Conservation (phyloP, 208 protist genomes). For the Kentomonas sorsogonicus region DNA sequence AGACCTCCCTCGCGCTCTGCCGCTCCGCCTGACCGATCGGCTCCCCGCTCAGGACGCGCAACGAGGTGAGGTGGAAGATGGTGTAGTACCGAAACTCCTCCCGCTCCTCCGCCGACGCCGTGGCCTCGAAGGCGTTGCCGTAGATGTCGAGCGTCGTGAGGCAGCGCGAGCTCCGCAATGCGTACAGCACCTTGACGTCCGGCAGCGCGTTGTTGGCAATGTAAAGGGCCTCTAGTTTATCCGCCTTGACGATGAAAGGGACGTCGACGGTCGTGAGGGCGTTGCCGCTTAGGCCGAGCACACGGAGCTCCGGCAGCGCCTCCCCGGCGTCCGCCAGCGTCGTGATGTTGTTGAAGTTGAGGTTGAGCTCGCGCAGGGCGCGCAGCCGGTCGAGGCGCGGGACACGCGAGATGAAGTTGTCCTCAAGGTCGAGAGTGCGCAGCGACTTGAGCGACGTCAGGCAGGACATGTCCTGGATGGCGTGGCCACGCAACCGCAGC, state of each 20-base stretch:
- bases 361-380: conserved; percentile 38
- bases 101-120: conserved; percentile 2
- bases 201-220: conserved; percentile 77
- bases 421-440: conserved; percentile 54
- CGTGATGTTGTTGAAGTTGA: conserved; percentile 75
- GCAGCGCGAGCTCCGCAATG: conserved; percentile 58
- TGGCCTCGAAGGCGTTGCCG: conserved; percentile 66
- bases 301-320: conserved; percentile 37
- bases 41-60: conserved; percentile 89
- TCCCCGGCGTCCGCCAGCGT: conserved; percentile 28
- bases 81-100: conserved; percentile 76
- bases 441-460: conserved; percentile 47
- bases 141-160: conserved; percentile 89
- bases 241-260: conserved; percentile 25
- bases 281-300: conserved; percentile 89
- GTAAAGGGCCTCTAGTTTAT: conserved; percentile 78
- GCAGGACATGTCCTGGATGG: conserved; percentile 41
- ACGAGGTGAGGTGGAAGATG: conserved; percentile 87
- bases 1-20: conserved; percentile 51
- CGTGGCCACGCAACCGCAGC: conserved; percentile 50
- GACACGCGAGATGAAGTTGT: conserved; percentile 52
- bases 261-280: conserved; percentile 48
- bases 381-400: conserved; percentile 33
- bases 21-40: conserved; percentile 51
- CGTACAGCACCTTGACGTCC: conserved; percentile 64